Evolutionary conservation across 805 yeast species (phyloP).

Genomic region (Maudiozyma saulgeensis): DNA sequence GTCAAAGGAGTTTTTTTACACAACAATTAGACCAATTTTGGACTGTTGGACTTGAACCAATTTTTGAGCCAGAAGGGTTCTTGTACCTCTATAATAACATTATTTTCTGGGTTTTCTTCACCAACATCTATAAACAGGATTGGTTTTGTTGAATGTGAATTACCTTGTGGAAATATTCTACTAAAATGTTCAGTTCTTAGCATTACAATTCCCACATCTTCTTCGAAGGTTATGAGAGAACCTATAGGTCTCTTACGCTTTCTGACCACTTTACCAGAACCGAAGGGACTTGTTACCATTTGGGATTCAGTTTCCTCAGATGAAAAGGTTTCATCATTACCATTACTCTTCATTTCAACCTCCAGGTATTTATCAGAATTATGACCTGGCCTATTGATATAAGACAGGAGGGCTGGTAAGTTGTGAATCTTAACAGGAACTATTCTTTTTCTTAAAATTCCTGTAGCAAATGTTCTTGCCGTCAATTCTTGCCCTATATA

Average conservation of each 20-base stretch:
- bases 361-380: constrained; percentile 7
- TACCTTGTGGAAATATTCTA: constrained; percentile 17
- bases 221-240: constrained; percentile 44
- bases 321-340: background rate
- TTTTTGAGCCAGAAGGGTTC: constrained; percentile 21
- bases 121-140: constrained; percentile 7
- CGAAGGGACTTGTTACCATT: constrained; percentile 34
- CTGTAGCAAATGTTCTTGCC: constrained; percentile 75
- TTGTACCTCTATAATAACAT: constrained; percentile 11
- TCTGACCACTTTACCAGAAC: constrained; percentile 5
- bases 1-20: background rate
- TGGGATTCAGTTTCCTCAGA: background rate
- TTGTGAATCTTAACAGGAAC: constrained; percentile 47
- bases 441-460: constrained; percentile 72
- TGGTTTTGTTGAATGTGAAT: background rate
- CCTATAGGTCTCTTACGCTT: constrained; percentile 48
- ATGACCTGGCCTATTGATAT: background rate
- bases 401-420: background rate
- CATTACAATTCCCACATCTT: constrained; percentile 58
- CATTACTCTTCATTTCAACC: constrained; percentile 5
- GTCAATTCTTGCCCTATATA: constrained; percentile 95
- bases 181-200: constrained; percentile 40
- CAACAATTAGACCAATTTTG: background rate
- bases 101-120: background rate
- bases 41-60: constrained; percentile 5